Conservation (phyloP, 2,329 filamentous ascomycete species). For the Drechmeria coniospora region DNA sequence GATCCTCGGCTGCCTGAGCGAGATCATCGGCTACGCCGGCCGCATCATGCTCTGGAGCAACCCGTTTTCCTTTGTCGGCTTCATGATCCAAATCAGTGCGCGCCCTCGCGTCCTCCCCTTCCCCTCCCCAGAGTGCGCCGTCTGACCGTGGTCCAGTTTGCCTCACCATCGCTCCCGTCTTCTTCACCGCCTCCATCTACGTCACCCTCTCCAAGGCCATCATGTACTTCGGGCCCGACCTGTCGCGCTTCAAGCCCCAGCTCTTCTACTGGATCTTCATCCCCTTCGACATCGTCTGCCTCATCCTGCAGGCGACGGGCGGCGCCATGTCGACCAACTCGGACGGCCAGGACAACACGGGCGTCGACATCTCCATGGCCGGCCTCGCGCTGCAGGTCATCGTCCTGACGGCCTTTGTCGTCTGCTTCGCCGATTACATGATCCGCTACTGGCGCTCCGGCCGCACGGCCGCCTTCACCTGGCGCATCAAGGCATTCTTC, state of each 20-base stretch:
- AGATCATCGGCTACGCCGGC: constrained; percentile 48
- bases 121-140: neutral
- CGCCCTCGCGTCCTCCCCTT: constrained; percentile 2
- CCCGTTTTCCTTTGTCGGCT: constrained; percentile 41
- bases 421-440: constrained; percentile 33
- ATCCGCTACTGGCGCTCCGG: constrained; percentile 21
- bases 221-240: constrained; percentile 20
- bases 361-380: constrained; percentile 25
- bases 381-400: constrained; percentile 45
- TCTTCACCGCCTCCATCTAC: constrained; percentile 48
- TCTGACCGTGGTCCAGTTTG: constrained; percentile 22
- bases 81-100: constrained; percentile 50
- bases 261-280: constrained; percentile 34
- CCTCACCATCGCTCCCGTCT: constrained; percentile 34
- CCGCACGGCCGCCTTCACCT: constrained; percentile 9
- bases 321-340: constrained; percentile 34
- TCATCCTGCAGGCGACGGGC: constrained; percentile 40
- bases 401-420: constrained; percentile 36
- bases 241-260: constrained; percentile 27
- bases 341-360: constrained; percentile 20
- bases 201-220: constrained; percentile 37
- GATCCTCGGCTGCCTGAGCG: constrained; percentile 37
- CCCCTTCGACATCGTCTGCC: constrained; percentile 39
- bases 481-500: constrained; percentile 29
- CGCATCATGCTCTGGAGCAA: constrained; percentile 41